phyloP scores from a whole-genome alignment of 176 grass and related monocot species.

The Urochloa ruziziensis region DNA sequence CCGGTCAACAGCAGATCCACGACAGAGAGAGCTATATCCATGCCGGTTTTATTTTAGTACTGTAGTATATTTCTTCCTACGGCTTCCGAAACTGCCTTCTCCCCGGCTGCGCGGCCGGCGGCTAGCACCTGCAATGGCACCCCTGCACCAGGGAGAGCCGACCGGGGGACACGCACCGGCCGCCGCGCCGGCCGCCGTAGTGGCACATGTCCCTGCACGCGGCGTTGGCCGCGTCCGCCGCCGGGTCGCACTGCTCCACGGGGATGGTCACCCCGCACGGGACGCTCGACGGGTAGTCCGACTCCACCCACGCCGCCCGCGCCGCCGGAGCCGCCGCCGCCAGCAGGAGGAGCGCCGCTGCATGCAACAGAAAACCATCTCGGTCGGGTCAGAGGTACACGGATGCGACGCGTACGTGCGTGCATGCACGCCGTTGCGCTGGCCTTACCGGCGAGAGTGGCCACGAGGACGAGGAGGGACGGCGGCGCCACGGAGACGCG shows the following conservation, averaged over 20 bases:
- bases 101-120: too few species aligned
- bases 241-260: conserved; percentile 54
- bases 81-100: background rate
- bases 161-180: conserved; percentile 41
- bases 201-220: conserved; percentile 74
- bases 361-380: background rate
- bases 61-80: too few species aligned
- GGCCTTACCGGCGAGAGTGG: conserved; percentile 24
- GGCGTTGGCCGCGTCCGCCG: conserved; percentile 36
- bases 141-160: conserved; percentile 20
- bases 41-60: too few species aligned
- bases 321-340: background rate
- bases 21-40: background rate
- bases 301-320: conserved; percentile 58
- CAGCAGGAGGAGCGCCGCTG: conserved; percentile 9
- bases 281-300: conserved; percentile 46
- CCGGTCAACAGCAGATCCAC: background rate
- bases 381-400: too few species aligned
- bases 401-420: background rate
- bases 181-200: conserved; percentile 60
- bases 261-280: conserved; percentile 52
- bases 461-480: conserved; percentile 25
- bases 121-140: conserved; percentile 57
- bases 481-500: background rate
- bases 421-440: background rate